Evolutionary conservation across 306 rosid species (phyloP).

Genomic region (Malus sieversii): DNA sequence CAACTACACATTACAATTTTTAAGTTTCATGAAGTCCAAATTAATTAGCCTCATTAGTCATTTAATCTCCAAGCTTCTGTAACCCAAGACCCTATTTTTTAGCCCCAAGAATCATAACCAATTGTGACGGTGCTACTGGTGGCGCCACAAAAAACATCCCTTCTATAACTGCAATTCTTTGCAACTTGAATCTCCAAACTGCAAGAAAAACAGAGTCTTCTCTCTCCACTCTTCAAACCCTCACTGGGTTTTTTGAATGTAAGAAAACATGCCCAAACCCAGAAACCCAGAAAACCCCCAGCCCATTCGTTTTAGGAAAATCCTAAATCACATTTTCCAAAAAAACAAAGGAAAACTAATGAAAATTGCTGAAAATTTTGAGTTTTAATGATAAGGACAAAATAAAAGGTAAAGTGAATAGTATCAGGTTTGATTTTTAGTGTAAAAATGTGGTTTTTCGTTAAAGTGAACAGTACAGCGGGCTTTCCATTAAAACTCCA

Average conservation of each 20-base stretch:
- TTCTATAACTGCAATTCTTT: conserved; percentile 42
- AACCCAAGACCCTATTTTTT: conserved; percentile 60
- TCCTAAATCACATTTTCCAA: too few relatives aligned
- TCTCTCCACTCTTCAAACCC: conserved; percentile 31
- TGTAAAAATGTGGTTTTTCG: too few relatives aligned
- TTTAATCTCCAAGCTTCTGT: conserved; percentile 80
- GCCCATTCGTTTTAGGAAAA: too few relatives aligned
- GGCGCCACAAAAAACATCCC: conserved; percentile 10
- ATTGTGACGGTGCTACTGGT: conserved; percentile 14
- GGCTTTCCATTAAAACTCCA: too few relatives aligned
- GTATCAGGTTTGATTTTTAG: too few relatives aligned
- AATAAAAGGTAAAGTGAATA: too few relatives aligned
- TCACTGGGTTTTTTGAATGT: conserved; percentile 8
- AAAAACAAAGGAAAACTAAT: too few relatives aligned
- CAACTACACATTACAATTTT: conserved; percentile 1
- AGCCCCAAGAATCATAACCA: conserved; percentile 84
- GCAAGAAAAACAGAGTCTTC: conserved; percentile 37
- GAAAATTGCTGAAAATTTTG: too few relatives aligned
- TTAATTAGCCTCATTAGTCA: not conserved
- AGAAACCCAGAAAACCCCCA: too few relatives aligned
- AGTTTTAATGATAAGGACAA: too few relatives aligned
- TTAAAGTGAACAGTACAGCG: too few relatives aligned
- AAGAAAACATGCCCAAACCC: too few relatives aligned
- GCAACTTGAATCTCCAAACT: conserved; percentile 40
- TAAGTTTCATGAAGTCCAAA: not conserved